phyloP scores from a whole-genome alignment of 495 filamentous ascomycete species.

The Aspergillus panamensis region DNA sequence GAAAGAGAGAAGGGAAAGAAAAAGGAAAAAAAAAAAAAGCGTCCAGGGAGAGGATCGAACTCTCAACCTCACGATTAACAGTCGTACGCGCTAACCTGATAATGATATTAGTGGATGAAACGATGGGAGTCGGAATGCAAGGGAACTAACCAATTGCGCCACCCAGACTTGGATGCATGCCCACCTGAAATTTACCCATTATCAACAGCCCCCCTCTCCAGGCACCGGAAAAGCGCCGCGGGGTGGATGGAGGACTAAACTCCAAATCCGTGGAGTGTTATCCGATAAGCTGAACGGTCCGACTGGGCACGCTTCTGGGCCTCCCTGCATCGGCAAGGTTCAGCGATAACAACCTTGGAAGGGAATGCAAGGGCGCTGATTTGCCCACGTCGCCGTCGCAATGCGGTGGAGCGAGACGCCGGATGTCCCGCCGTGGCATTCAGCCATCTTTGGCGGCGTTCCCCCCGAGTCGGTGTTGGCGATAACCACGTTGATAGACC shows the following conservation, averaged over 20 bases:
- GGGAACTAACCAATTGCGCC: too few species aligned
- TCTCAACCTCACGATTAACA: neutral
- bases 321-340: too few species aligned
- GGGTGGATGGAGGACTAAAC: neutral
- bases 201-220: too few species aligned
- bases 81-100: neutral
- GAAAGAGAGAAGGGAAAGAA: too few species aligned
- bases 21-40: too few species aligned
- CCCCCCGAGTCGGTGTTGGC: neutral
- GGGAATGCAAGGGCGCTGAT: neutral
- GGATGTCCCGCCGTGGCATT: too few species aligned
- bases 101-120: too few species aligned
- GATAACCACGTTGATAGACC: neutral
- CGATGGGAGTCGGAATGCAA: too few species aligned
- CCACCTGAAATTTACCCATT: too few species aligned
- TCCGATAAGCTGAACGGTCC: neutral
- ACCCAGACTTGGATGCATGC: too few species aligned
- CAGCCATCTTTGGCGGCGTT: neutral
- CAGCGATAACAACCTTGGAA: neutral
- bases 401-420: neutral
- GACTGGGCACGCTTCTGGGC: neutral
- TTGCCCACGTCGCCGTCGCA: neutral
- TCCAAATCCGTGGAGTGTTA: neutral
- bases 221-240: neutral
- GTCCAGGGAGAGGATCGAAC: neutral